A percentile compares a stretch with the other conserved stretches of the same genome.
Conservation (phyloP, 2,329 filamentous ascomycete species). For the Trichophyton schoenleinii region DNA sequence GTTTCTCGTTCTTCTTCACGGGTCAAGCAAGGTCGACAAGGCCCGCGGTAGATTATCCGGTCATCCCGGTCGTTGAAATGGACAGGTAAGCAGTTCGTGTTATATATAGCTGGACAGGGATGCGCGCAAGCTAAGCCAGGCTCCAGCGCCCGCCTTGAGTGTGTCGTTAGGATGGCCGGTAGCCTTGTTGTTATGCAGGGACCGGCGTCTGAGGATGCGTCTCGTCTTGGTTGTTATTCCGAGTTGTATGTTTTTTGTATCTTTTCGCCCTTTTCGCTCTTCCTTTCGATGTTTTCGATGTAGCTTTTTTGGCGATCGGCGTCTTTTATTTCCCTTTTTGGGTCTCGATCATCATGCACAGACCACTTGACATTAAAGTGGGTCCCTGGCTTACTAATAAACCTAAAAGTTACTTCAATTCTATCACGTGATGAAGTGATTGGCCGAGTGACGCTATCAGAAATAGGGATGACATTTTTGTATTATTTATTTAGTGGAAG, state of each 20-base stretch:
- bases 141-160: background rate
- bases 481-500: background rate
- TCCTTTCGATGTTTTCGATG: background rate
- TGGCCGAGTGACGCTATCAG: background rate
- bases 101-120: background rate
- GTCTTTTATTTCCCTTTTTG: background rate
- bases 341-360: background rate
- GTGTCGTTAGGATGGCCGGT: no score
- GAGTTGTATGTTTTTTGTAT: no score
- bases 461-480: background rate
- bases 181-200: background rate
- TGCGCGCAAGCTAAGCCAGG: background rate
- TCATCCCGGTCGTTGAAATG: background rate
- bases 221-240: no score
- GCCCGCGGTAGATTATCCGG: background rate
- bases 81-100: constrained; percentile 1
- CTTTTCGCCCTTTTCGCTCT: background rate
- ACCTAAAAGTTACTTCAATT: background rate
- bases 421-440: background rate
- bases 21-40: background rate
- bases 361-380: background rate
- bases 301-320: background rate
- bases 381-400: background rate
- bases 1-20: background rate
- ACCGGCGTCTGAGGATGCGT: no score